A percentile compares a stretch with the other conserved stretches of the same genome.
Conservation (phyloP, 352 stramenopile genomes). For the Blastocystis sp. region DNA sequence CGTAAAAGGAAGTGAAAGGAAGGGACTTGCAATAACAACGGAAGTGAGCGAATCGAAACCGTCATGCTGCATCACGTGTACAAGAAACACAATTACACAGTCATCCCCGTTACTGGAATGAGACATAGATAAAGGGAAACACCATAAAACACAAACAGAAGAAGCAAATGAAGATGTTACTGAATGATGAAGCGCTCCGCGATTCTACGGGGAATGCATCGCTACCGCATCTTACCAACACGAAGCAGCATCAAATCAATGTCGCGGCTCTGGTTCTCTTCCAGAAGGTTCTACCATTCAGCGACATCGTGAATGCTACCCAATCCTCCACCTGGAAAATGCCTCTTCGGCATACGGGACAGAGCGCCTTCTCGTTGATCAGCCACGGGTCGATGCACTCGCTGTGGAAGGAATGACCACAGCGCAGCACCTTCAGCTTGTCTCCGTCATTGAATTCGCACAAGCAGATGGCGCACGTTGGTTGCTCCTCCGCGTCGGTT, state of each 20-base stretch:
- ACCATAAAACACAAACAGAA: slow-evolving; percentile 29
- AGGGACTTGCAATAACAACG: slow-evolving; percentile 9
- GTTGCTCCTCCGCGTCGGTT: slow-evolving; percentile 72
- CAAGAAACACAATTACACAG: slow-evolving; percentile 36
- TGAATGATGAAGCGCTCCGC: background rate
- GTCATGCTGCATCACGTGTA: slow-evolving; percentile 57
- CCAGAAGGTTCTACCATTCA: slow-evolving; percentile 26
- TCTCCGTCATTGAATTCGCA: slow-evolving; percentile 80
- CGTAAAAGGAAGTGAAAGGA: background rate
- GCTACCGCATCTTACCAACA: background rate
- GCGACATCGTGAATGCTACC: background rate
- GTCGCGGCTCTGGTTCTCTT: slow-evolving; percentile 49
- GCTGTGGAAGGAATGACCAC: slow-evolving; percentile 87
- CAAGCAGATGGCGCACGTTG: slow-evolving; percentile 86
- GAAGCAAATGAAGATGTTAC: slow-evolving; percentile 39
- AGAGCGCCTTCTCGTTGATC: slow-evolving; percentile 82
- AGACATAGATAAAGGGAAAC: slow-evolving; percentile 28
- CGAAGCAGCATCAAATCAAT: slow-evolving; percentile 36
- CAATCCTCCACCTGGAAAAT: slow-evolving; percentile 74
- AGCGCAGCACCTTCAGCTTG: slow-evolving; percentile 81
- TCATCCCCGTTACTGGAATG: background rate
- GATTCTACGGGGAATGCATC: background rate
- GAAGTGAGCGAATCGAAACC: background rate
- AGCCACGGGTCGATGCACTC: slow-evolving; percentile 88
- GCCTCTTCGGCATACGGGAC: slow-evolving; percentile 88